Evolutionary conservation across 2,329 filamentous ascomycete genomes (phyloP).

Genomic region (Phialophora expanda): DNA sequence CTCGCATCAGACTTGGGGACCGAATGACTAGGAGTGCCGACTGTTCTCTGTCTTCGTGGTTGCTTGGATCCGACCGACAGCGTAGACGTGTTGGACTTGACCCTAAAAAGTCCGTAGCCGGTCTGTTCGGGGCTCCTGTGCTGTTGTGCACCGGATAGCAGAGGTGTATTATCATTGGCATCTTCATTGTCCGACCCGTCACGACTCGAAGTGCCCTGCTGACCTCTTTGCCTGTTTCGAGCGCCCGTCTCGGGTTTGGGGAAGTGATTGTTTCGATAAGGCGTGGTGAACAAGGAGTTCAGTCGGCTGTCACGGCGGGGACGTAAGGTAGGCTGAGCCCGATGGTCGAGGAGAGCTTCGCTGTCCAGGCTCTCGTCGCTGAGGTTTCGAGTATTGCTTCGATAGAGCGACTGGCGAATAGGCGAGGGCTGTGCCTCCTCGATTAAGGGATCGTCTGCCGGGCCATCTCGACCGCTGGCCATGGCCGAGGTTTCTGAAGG

Average conservation of each 20-base stretch:
- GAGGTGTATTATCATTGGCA: constrained; percentile 57
- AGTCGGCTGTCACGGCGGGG: constrained; percentile 62
- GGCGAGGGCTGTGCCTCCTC: constrained; percentile 41
- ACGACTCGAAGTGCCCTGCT: constrained; percentile 21
- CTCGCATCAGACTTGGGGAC: constrained; percentile 43
- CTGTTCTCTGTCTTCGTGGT: constrained; percentile 27
- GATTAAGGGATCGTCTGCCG: constrained; percentile 47
- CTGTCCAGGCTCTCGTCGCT: constrained; percentile 91
- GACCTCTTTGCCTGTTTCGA: constrained; percentile 27
- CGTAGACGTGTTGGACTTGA: constrained; percentile 35
- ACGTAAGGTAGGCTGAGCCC: constrained; percentile 67
- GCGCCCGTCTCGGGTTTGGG: constrained; percentile 17
- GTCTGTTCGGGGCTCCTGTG: constrained; percentile 30
- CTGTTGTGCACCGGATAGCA: constrained; percentile 51
- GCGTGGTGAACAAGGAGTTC: constrained; percentile 27
- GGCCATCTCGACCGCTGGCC: constrained; percentile 37
- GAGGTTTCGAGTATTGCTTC: constrained; percentile 61
- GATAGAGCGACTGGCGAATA: constrained; percentile 59
- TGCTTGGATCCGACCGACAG: constrained; percentile 31
- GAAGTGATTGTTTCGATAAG: constrained; percentile 23
- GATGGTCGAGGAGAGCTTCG: constrained; percentile 84
- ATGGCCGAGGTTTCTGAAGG: constrained; percentile 58
- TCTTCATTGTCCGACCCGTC: constrained; percentile 25
- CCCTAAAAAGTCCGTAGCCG: constrained; percentile 36
- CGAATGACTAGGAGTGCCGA: constrained; percentile 22